These are phyloP conservation scores for Medicago arabica DNA, from an alignment of 306 rosid species.

Conservation along the genomic window DNA sequence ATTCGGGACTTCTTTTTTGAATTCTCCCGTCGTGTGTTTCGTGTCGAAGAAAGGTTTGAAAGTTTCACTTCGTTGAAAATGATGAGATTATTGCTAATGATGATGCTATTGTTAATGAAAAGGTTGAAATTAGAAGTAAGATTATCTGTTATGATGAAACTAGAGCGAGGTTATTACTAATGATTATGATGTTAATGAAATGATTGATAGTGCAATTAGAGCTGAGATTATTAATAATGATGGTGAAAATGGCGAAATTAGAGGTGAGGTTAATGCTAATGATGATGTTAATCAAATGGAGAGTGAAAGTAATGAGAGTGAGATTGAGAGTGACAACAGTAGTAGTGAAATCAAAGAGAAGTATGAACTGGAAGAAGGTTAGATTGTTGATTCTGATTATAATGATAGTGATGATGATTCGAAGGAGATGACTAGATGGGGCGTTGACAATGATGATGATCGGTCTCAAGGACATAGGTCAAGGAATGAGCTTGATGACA, in stretches of 20 bases:
- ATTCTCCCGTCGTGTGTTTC: neutral
- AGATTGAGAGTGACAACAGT: slow-evolving; percentile 38
- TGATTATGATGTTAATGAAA: neutral
- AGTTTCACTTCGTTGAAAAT: slow-evolving; percentile 39
- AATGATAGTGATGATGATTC: neutral
- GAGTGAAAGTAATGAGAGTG: slow-evolving; percentile 3
- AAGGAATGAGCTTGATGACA: too few species aligned
- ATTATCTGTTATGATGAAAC: too few species aligned
- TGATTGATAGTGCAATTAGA: too few species aligned
- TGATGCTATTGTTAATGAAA: too few species aligned
- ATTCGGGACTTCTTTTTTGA: neutral
- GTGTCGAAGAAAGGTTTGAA: slow-evolving; percentile 48
- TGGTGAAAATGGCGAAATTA: neutral
- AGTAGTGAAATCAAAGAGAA: neutral
- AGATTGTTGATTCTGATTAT: slow-evolving; percentile 54
- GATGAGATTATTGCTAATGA: too few species aligned
- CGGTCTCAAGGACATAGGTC: neutral
- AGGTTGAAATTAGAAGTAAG: too few species aligned
- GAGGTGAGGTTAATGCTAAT: neutral
- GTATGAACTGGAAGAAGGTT: slow-evolving; percentile 71
- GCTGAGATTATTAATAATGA: neutral
- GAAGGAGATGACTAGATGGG: neutral
- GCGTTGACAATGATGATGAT: neutral
- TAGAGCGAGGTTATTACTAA: too few species aligned
- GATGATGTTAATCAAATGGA: neutral